Evolutionary conservation across 2,329 filamentous ascomycete genomes (phyloP).

Genomic region (Aspergillus hiratsukae): DNA sequence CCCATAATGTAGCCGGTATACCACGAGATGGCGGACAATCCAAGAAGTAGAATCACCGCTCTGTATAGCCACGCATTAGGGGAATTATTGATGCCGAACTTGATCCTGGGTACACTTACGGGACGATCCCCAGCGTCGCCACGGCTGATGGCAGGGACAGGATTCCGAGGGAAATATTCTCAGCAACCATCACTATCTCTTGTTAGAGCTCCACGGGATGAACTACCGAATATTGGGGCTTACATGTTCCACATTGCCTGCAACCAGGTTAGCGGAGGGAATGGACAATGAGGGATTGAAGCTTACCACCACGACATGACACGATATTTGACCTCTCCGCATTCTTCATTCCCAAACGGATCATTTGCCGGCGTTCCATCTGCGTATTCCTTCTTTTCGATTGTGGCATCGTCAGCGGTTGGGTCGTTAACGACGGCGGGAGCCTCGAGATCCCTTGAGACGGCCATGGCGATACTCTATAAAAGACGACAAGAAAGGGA

Average conservation of each 20-base stretch:
- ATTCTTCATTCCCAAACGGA: slow-evolving; percentile 37
- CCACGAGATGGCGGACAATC: slow-evolving; percentile 51
- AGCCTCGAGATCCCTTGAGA: slow-evolving; percentile 2
- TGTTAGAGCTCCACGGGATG: background rate
- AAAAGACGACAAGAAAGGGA: background rate
- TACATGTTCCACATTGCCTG: slow-evolving; percentile 37
- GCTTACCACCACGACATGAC: slow-evolving; percentile 44
- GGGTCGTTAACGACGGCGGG: slow-evolving; percentile 1
- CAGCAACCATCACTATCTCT: slow-evolving; percentile 51
- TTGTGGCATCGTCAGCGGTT: background rate
- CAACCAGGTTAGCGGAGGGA: background rate
- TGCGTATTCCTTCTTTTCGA: slow-evolving; percentile 9
- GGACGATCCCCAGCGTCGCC: slow-evolving; percentile 51
- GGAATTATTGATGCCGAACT: background rate
- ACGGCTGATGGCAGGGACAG: slow-evolving; percentile 53
- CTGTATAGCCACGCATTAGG: slow-evolving; percentile 17
- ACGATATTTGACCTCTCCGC: slow-evolving; percentile 45
- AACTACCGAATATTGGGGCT: slow-evolving; percentile 3
- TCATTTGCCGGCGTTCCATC: slow-evolving; percentile 17
- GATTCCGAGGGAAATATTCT: slow-evolving; percentile 56
- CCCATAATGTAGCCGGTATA: slow-evolving; percentile 59
- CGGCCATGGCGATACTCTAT: background rate
- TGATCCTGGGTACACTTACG: slow-evolving; percentile 29
- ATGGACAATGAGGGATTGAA: too few species aligned
- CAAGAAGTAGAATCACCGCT: slow-evolving; percentile 50